Base-by-base conservation (phyloP, 306 rosid species). In the Macrotyloma uniflorum region DNA sequence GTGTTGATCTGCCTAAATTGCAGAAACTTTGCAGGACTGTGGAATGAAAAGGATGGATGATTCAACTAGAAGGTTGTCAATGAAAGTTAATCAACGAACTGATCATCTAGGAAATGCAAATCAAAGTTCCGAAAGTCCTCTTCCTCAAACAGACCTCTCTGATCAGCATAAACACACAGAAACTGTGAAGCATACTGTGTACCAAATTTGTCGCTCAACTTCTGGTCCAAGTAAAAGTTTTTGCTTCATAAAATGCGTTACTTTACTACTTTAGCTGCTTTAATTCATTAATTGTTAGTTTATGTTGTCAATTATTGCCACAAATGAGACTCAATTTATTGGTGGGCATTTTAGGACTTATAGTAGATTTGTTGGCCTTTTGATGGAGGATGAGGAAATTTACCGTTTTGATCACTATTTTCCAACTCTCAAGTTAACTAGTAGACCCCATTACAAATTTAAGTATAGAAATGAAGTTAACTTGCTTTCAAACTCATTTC, bases 121-220 rank as follows among this genome's bases (percentile, higher is more conserved):
- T 35, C 80, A 67, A 71, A 78, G 59, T 30, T 58, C 83, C 74
- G 84, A 85, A 81, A 82, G 28, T 6, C 63, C 30, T 50, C 62
- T 80, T 79, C 68, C 84, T 26, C 67, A 28, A 57, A 70, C 64
- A 9, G 16, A 38, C 32, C 28, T 66, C 76, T 65, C 87, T 5
- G 81, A 79, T 64, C 78, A 71, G 20, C 76, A 12, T 64, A 43
- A 47, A 62, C 86, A 28, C 59, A 75, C 49, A 50, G 88, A 87
- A 75, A 83, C 79, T n/a, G 73, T 83, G 84, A 84, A 86, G 82
- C 91, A 74, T 49, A 13, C 54, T 15, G 61, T 90, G 28, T 85
- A 79, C 81, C 79, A 76, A 70, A 85, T 58, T 32, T 86, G 85
- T 76, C 83, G 76, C 80, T 73, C 87, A 20, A 69, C 75, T 16